Conservation (phyloP, 768 basidiomycete genomes). For the Pleurotus giganteus region DNA sequence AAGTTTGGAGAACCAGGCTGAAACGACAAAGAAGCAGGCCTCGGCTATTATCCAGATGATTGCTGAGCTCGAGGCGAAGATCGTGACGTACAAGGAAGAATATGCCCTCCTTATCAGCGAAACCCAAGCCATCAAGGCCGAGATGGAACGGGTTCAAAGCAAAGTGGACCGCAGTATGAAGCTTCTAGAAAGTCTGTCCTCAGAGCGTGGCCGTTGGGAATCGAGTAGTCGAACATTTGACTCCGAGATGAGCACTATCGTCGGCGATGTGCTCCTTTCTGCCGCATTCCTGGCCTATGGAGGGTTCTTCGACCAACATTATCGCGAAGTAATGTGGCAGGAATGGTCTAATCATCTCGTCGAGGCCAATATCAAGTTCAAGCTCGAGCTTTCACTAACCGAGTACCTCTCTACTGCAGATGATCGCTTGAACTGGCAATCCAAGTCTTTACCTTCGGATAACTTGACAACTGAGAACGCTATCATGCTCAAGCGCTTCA, state of each 20-base stretch:
- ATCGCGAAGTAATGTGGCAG: constrained; percentile 96
- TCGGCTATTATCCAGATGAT: constrained; percentile 89
- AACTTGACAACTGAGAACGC: constrained; percentile 97
- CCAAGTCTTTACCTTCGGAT: constrained; percentile 93
- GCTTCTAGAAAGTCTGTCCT: constrained; percentile 89
- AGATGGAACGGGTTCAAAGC: constrained; percentile 97
- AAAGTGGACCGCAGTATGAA: constrained; percentile 98
- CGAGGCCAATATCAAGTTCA: constrained; percentile 90
- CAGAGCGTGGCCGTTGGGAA: constrained; percentile 94
- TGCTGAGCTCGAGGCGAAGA: constrained; percentile 87
- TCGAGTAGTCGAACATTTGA: constrained; percentile 93
- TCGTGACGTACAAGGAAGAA: constrained; percentile 93
- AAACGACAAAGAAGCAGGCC: constrained; percentile 94
- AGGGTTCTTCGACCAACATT: constrained; percentile 98
- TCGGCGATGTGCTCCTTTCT: constrained; percentile 93
- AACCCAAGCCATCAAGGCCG: constrained; percentile 93
- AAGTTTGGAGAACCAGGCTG: constrained; percentile 88
- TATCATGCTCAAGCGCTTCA: constrained; percentile 99
- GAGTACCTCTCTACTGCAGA: constrained; percentile 98
- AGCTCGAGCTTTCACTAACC: constrained; percentile 85
- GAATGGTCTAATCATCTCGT: constrained; percentile 89
- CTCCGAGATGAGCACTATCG: constrained; percentile 97
- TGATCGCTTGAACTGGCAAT: constrained; percentile 93
- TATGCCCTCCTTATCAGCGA: constrained; percentile 96
- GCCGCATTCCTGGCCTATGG: constrained; percentile 96